Evolutionary conservation across 345 rosid genomes (phyloP).

Genomic region (Adansonia digitata): DNA sequence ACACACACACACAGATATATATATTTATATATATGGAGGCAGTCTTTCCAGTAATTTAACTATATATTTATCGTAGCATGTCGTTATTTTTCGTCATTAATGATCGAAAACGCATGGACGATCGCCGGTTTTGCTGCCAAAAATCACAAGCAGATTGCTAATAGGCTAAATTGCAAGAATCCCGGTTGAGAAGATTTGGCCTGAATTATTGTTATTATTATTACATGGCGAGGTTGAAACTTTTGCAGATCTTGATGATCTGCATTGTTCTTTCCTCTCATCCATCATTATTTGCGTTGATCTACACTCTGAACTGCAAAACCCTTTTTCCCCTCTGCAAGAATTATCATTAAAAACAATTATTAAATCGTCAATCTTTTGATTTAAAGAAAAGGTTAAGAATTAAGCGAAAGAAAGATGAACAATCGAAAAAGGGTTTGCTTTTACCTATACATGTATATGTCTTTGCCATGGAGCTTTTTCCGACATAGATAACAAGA

Average conservation of each 20-base stretch:
- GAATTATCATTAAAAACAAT: neutral
- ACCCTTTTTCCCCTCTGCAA: constrained; percentile 77
- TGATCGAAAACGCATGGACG: too few species aligned
- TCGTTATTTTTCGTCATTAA: too few species aligned
- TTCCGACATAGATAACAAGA: constrained; percentile 60
- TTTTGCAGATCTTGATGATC: constrained; percentile 35
- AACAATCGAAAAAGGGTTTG: too few species aligned
- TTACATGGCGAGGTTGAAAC: constrained; percentile 41
- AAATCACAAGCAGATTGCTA: neutral
- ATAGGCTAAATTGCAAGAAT: constrained; percentile 64
- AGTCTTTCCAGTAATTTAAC: too few species aligned
- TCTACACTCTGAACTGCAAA: constrained; percentile 76
- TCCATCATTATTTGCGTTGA: constrained; percentile 56
- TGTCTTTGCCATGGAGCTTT: constrained; percentile 65
- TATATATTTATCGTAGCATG: too few species aligned
- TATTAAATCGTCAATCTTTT: too few species aligned
- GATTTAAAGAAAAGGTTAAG: too few species aligned
- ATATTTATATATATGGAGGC: too few species aligned
- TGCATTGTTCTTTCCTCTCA: constrained; percentile 55
- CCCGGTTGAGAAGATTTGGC: constrained; percentile 59
- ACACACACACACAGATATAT: too few species aligned
- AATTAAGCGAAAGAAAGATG: too few species aligned
- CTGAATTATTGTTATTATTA: too few species aligned
- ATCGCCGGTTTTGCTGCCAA: too few species aligned
- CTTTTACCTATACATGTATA: constrained; percentile 88